Evolutionary conservation across 257 asterid species (phyloP).

Genomic region (Capsicum pubescens): DNA sequence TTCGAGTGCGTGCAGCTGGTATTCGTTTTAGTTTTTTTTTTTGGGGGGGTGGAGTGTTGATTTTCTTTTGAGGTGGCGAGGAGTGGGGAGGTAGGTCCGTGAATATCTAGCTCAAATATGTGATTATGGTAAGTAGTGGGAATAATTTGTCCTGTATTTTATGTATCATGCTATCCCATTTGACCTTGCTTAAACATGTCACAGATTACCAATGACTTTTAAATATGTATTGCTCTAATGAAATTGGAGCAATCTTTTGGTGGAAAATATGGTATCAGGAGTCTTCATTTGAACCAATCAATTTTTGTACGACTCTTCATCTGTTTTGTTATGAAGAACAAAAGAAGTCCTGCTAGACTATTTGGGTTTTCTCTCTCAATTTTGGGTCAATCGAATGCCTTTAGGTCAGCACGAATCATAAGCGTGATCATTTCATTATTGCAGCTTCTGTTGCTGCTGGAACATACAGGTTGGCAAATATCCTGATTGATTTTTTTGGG

Average conservation of each 20-base stretch:
- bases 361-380: too few species aligned
- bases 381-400: too few species aligned
- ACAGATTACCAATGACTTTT: neutral
- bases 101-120: neutral
- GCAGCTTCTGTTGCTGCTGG: too few species aligned
- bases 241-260: neutral
- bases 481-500: too few species aligned
- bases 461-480: too few species aligned
- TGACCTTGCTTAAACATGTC: neutral
- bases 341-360: too few species aligned
- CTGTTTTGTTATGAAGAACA: too few species aligned
- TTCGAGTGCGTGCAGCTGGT: neutral
- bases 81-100: constrained; percentile 3
- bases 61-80: constrained; percentile 18
- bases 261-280: constrained; percentile 6
- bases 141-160: constrained; percentile 8
- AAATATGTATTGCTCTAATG: neutral
- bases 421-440: too few species aligned
- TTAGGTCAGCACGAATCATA: too few species aligned
- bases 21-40: neutral
- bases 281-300: constrained; percentile 7
- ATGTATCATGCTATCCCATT: neutral
- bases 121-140: neutral
- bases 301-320: neutral
- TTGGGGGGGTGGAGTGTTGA: neutral